These are phyloP conservation scores for Calonectria naviculata DNA, from an alignment of 2,329 filamentous ascomycete genomes.

Conservation along the genomic window DNA sequence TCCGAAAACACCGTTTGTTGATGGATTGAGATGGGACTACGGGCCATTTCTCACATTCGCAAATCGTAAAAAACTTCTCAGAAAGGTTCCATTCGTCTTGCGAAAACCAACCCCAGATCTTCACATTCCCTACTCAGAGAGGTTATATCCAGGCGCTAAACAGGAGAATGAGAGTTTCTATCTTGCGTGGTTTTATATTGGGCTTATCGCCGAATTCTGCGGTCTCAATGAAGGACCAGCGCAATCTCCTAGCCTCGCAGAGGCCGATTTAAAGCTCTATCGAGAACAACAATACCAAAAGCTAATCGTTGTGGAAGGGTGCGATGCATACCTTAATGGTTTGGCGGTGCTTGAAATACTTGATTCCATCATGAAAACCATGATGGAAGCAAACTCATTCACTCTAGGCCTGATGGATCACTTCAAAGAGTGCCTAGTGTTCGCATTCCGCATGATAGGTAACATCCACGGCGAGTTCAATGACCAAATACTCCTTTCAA, in stretches of 20 bases:
- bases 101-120: background rate
- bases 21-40: background rate
- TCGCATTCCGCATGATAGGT: background rate
- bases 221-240: background rate
- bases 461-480: background rate
- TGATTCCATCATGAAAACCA: background rate
- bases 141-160: background rate
- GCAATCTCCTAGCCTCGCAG: background rate
- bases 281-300: background rate
- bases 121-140: background rate
- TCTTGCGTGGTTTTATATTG: background rate
- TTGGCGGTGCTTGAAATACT: background rate
- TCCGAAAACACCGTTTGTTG: background rate
- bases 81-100: background rate
- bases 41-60: background rate
- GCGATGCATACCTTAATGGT: background rate
- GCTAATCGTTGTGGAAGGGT: background rate
- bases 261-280: background rate
- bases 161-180: background rate
- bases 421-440: background rate
- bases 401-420: background rate
- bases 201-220: background rate
- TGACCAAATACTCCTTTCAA: background rate
- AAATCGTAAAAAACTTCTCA: background rate
- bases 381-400: background rate